Conservation (phyloP, 2,329 filamentous ascomycete genomes). For the Diaporthe capsici region DNA sequence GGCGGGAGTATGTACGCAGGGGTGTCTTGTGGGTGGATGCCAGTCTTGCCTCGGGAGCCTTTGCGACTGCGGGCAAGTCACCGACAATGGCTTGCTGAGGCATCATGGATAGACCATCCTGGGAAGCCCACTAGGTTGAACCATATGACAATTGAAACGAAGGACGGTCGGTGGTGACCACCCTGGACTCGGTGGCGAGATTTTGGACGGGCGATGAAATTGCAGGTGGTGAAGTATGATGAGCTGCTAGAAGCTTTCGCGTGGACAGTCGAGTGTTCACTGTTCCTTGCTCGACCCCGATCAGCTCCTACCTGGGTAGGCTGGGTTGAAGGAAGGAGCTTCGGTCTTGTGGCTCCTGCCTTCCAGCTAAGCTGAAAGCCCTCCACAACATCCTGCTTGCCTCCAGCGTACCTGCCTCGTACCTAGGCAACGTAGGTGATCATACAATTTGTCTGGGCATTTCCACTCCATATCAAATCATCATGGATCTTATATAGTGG, state of each 20-base stretch:
- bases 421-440: background rate
- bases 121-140: background rate
- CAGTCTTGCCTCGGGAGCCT: background rate
- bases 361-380: background rate
- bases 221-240: background rate
- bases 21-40: background rate
- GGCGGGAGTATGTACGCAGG: conserved; percentile 37
- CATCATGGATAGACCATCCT: background rate
- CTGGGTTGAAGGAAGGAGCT: background rate
- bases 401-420: background rate
- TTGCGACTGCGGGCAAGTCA: background rate
- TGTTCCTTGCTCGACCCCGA: background rate
- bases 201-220: too few species aligned
- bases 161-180: background rate
- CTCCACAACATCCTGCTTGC: background rate
- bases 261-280: background rate
- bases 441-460: background rate
- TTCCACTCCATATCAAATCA: background rate
- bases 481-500: background rate
- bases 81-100: background rate
- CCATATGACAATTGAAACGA: background rate
- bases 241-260: background rate
- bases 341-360: conserved; percentile 1
- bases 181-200: background rate
- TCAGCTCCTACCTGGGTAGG: background rate